Base-by-base conservation (phyloP, 2,329 filamentous ascomycete genomes). In the Paracorniculantispora psalliotae region DNA sequence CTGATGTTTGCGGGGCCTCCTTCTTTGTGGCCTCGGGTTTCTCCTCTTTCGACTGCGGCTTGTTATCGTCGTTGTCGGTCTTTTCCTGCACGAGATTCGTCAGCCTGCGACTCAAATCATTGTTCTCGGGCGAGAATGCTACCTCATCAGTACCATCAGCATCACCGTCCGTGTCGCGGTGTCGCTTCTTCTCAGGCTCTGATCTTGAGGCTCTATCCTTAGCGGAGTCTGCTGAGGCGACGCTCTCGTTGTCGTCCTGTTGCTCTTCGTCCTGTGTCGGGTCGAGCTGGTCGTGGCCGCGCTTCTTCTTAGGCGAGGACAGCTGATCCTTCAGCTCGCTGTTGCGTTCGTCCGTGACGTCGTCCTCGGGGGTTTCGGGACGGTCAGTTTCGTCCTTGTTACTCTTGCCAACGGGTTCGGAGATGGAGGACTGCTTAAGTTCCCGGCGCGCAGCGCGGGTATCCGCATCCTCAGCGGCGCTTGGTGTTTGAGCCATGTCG, bases 301-400 rank as follows among this genome's bases (percentile, higher is more conserved):
- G 79, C 75, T 87, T 88, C 77, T 87, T 88, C 75, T 87, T 87
- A 30, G 85, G 85, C 13, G 83, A 87, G 21, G 78, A 75, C 47
- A 84, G 67, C 59, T 79, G 75, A 51, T 85, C 80, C 67, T 74
- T 60, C 65, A 77, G 67, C 39, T 73, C 70, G 55, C 79, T 72
- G 52, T 71, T 69, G 35, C 70, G 67, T 33, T 39, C 30, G n/a
- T 65, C 63, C 59, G 71, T 67, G 21, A 67, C 61, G 56, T 73
- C 69, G 49, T 69, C 67, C 39, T 75, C 72, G 23, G 74, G 74
- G 2, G 74, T 72, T 60, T 66, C 63, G 21, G 69, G 64, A 33
- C 67, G 66, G 7, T 63, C 61, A 62, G 62, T 67, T 62, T 59
- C 61, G 57, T 62, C 62, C 57, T 62, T 58, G 56, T 61, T 15